phyloP scores from a whole-genome alignment of 2,329 filamentous ascomycete species.

The Coniochaeta hoffmannii region DNA sequence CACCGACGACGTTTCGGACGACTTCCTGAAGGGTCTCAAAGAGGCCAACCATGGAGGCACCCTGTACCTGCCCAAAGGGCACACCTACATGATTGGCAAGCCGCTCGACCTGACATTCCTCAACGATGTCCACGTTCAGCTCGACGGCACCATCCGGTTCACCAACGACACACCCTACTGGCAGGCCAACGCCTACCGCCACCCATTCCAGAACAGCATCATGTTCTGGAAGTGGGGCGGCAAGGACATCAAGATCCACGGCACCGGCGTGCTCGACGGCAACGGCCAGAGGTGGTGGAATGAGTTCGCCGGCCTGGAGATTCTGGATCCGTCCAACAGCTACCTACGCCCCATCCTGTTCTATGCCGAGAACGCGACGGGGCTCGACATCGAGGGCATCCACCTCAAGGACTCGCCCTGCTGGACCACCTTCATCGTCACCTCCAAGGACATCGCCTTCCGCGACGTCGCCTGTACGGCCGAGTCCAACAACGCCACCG shows the following conservation, averaged over 20 bases:
- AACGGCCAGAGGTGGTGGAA: slow-evolving; percentile 41
- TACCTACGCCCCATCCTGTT: slow-evolving; percentile 55
- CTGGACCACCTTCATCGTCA: slow-evolving; percentile 57
- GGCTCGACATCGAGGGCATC: slow-evolving; percentile 49
- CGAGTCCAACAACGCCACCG: slow-evolving; percentile 34
- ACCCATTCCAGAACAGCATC: slow-evolving; percentile 42
- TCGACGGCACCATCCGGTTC: slow-evolving; percentile 48
- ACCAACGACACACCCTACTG: slow-evolving; percentile 36
- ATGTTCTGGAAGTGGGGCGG: slow-evolving; percentile 60
- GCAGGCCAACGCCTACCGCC: slow-evolving; percentile 31
- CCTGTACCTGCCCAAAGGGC: slow-evolving; percentile 42
- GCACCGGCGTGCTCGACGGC: slow-evolving; percentile 47
- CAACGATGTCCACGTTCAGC: slow-evolving; percentile 47
- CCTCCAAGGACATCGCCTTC: slow-evolving; percentile 45
- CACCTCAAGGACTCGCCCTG: slow-evolving; percentile 53
- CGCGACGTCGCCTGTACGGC: slow-evolving; percentile 47
- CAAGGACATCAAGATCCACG: slow-evolving; percentile 52
- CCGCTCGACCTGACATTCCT: slow-evolving; percentile 52
- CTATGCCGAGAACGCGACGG: slow-evolving; percentile 53
- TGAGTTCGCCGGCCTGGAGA: slow-evolving; percentile 32
- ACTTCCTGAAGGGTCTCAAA: slow-evolving; percentile 46
- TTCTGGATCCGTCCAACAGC: slow-evolving; percentile 43
- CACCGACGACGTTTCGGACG: slow-evolving; percentile 46
- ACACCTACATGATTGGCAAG: slow-evolving; percentile 51
- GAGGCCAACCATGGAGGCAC: slow-evolving; percentile 53